Conservation (phyloP, 2,329 filamentous ascomycete species). For the Coniella lustricola region DNA sequence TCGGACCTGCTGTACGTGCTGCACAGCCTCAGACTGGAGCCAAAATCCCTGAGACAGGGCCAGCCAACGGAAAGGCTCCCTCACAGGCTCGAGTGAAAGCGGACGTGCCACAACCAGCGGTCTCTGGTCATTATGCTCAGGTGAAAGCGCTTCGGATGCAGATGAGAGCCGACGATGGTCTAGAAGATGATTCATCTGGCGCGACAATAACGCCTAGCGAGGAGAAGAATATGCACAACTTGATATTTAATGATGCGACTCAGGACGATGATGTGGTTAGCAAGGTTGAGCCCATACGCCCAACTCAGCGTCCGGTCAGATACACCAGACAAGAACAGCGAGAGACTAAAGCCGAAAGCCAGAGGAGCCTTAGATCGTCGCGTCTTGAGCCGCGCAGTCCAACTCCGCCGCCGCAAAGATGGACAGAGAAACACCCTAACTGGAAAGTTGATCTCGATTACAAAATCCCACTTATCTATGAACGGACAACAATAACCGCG, state of each 20-base stretch:
- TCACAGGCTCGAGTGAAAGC: neutral
- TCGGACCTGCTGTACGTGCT: no score
- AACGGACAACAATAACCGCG: conserved; percentile 59
- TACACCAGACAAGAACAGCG: neutral
- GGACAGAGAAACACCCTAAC: conserved; percentile 42
- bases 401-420: conserved; percentile 27
- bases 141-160: conserved; percentile 1
- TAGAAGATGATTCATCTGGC: neutral
- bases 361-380: conserved; percentile 14
- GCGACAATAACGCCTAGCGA: neutral
- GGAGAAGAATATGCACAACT: neutral
- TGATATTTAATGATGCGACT: conserved; percentile 2
- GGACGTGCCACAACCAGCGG: neutral
- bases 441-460: conserved; percentile 43
- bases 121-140: neutral
- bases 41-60: neutral
- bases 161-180: conserved; percentile 2
- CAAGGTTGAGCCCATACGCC: neutral
- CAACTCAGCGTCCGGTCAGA: neutral
- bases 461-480: conserved; percentile 56
- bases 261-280: neutral
- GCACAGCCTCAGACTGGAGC: neutral
- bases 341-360: conserved; percentile 12
- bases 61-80: neutral
- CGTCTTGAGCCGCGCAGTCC: conserved; percentile 6